These are phyloP conservation scores for Acacia concinna DNA, from an alignment of 331 rosid species.

Conservation along the genomic window DNA sequence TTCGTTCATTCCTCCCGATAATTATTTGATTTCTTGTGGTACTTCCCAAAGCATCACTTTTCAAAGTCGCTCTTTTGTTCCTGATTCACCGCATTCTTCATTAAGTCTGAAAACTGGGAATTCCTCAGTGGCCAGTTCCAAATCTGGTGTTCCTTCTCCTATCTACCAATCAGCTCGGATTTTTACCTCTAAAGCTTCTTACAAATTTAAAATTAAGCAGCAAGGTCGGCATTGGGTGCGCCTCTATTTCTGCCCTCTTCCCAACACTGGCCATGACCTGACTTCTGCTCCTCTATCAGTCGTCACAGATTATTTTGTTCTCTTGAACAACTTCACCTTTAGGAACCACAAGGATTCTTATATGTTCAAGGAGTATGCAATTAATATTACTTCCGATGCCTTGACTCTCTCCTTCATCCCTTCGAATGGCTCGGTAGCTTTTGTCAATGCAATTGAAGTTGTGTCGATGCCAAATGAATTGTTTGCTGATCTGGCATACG, in stretches of 20 bases:
- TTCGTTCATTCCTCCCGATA: constrained; percentile 65
- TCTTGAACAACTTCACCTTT: constrained; percentile 73
- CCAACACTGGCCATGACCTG: constrained; percentile 52
- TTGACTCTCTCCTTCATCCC: constrained; percentile 74
- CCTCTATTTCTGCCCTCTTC: constrained; percentile 67
- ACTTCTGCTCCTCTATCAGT: constrained; percentile 66
- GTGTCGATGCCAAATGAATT: constrained; percentile 77
- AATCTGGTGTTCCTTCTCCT: constrained; percentile 62
- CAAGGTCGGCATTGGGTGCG: constrained; percentile 87
- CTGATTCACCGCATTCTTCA: constrained; percentile 68
- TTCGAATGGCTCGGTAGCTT: constrained; percentile 64
- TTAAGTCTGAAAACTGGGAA: constrained; percentile 49
- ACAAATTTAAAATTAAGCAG: constrained; percentile 55
- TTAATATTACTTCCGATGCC: constrained; percentile 66
- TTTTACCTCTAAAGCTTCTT: constrained; percentile 60
- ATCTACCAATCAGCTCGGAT: constrained; percentile 76
- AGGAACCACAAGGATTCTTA: constrained; percentile 61
- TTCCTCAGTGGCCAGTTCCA: constrained; percentile 58
- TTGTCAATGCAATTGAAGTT: constrained; percentile 93
- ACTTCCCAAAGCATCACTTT: constrained; percentile 59
- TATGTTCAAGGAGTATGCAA: constrained; percentile 79
- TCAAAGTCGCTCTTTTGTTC: constrained; percentile 74
- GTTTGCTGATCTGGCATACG: constrained; percentile 73
- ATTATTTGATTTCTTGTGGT: constrained; percentile 85
- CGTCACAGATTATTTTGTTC: constrained; percentile 74